Conservation (phyloP, 208 protist genomes). For the Acanthamoeba polyphaga region DNA sequence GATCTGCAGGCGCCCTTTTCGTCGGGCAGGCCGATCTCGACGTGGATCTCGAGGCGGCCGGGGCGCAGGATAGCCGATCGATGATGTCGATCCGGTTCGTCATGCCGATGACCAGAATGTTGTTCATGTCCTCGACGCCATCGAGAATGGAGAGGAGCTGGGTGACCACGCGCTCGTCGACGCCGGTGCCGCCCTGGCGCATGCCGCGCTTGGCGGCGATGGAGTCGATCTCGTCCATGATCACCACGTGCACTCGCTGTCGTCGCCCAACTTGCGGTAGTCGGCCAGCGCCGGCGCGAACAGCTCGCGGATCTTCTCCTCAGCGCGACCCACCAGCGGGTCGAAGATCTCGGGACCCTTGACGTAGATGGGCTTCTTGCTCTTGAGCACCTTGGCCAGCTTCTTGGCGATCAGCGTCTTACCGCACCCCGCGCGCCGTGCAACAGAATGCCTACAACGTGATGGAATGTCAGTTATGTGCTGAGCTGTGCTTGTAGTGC, state of each 20-base stretch:
- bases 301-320: slow-evolving; percentile 93
- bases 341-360: slow-evolving; percentile 94
- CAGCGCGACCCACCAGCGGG: slow-evolving; percentile 97
- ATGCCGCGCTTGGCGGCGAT: slow-evolving; percentile 95
- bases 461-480: not conserved
- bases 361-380: slow-evolving; percentile 94
- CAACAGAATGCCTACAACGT: slow-evolving; percentile 92
- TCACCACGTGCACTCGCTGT: slow-evolving; percentile 98
- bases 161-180: slow-evolving; percentile 97
- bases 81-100: slow-evolving; percentile 99
- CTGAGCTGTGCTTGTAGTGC: too few relatives aligned
- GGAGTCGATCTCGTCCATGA: slow-evolving; percentile 99
- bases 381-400: slow-evolving; percentile 96
- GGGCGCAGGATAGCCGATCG: slow-evolving; percentile 98
- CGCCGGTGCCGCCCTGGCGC: slow-evolving; percentile 93
- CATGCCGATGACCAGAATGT: slow-evolving; percentile 99
- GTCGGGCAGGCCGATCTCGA: slow-evolving; percentile 95
- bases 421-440: slow-evolving; percentile 97
- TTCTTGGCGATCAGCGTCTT: slow-evolving; percentile 99
- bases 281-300: slow-evolving; percentile 95
- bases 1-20: slow-evolving; percentile 92
- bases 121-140: slow-evolving; percentile 97
- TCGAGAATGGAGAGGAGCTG: slow-evolving; percentile 99
- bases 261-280: slow-evolving; percentile 93
- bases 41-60: slow-evolving; percentile 97